Conservation (phyloP, 768 basidiomycete species). For the Lactarius evosmus region DNA sequence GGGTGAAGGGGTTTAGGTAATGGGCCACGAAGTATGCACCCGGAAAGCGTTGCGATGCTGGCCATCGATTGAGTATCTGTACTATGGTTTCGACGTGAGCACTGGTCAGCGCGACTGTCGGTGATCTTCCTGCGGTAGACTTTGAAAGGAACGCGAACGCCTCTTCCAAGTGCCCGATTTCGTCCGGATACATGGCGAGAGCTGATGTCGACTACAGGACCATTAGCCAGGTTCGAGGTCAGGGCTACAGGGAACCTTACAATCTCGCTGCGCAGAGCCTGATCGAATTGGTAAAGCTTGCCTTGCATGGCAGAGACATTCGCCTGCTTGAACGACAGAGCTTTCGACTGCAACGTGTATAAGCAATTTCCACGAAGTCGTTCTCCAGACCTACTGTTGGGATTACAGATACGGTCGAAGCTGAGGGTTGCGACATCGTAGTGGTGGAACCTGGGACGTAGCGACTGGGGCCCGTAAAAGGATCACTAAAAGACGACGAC, state of each 20-base stretch:
- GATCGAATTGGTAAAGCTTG: slow-evolving; percentile 75
- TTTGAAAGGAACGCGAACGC: slow-evolving; percentile 57
- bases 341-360: slow-evolving; percentile 45
- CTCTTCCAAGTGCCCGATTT: slow-evolving; percentile 56
- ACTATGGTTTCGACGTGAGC: slow-evolving; percentile 60
- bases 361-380: neutral
- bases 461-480: slow-evolving; percentile 27
- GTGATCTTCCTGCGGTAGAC: slow-evolving; percentile 39
- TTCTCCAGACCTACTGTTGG: slow-evolving; percentile 23
- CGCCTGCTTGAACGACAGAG: slow-evolving; percentile 82
- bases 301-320: slow-evolving; percentile 74
- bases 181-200: slow-evolving; percentile 69
- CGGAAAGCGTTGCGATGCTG: slow-evolving; percentile 67
- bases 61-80: slow-evolving; percentile 71
- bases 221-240: neutral
- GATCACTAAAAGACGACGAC: slow-evolving; percentile 25
- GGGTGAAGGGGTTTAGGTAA: neutral
- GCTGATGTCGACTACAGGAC: slow-evolving; percentile 57
- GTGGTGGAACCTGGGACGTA: slow-evolving; percentile 20
- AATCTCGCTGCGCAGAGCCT: slow-evolving; percentile 61
- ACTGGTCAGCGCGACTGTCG: slow-evolving; percentile 39
- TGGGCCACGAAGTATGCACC: slow-evolving; percentile 38
- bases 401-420: slow-evolving; percentile 12
- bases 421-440: slow-evolving; percentile 7
- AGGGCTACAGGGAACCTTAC: slow-evolving; percentile 42